These are phyloP conservation scores for Canna indica DNA, from an alignment of 176 grass and related monocot genomes.

Conservation along the genomic window DNA sequence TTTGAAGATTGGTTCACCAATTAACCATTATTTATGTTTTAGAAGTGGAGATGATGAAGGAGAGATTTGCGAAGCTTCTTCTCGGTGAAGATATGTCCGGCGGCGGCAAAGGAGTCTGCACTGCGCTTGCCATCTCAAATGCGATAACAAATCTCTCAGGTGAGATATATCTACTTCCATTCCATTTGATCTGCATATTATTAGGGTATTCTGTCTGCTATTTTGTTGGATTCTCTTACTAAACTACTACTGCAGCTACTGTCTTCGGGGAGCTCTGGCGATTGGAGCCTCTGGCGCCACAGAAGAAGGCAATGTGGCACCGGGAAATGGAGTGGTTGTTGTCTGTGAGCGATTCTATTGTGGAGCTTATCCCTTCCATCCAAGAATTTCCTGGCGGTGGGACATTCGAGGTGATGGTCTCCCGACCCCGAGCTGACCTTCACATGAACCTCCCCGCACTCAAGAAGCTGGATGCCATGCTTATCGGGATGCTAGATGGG, in stretches of 20 bases:
- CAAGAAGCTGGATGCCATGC: slow-evolving; percentile 92
- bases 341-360: slow-evolving; percentile 81
- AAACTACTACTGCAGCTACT: slow-evolving; percentile 38
- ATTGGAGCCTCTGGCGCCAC: slow-evolving; percentile 66
- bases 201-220: background rate
- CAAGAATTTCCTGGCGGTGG: slow-evolving; percentile 89
- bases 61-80: slow-evolving; percentile 94
- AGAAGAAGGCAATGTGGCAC: slow-evolving; percentile 92
- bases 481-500: slow-evolving; percentile 70
- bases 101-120: slow-evolving; percentile 96
- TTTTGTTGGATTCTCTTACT: background rate
- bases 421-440: slow-evolving; percentile 67
- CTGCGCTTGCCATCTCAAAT: slow-evolving; percentile 92
- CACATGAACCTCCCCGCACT: slow-evolving; percentile 98
- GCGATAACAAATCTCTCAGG: slow-evolving; percentile 97
- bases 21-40: background rate
- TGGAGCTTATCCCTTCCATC: slow-evolving; percentile 69
- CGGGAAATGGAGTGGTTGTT: slow-evolving; percentile 94
- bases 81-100: slow-evolving; percentile 99
- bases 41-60: slow-evolving; percentile 99
- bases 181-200: background rate
- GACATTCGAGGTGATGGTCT: slow-evolving; percentile 93
- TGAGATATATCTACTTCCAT: slow-evolving; percentile 5
- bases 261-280: slow-evolving; percentile 98
- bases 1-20: background rate